Percentiles rank a stretch among this genome's conserved stretches.
Conservation (phyloP, 2,329 filamentous ascomycete genomes). For the Colletotrichum melonis region DNA sequence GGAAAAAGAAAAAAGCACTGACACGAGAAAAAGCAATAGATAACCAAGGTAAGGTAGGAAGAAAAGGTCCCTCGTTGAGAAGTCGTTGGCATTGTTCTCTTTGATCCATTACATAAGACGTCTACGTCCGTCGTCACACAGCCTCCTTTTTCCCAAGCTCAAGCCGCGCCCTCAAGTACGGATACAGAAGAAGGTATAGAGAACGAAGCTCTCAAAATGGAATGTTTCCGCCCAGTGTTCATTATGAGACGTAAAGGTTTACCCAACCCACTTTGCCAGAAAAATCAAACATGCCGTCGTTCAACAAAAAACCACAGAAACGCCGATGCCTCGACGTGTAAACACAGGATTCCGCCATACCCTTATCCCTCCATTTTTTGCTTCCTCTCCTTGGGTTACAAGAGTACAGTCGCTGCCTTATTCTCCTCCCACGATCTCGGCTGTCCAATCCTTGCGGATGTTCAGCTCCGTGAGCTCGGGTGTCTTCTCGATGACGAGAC, state of each 20-base stretch:
- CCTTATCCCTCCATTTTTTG: neutral
- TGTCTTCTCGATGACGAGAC: conserved; percentile 78
- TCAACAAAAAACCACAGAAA: conserved; percentile 9
- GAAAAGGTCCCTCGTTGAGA: neutral
- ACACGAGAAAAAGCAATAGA: neutral
- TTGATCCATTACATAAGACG: conserved; percentile 21
- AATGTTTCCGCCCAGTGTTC: conserved; percentile 21
- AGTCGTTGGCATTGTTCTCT: neutral
- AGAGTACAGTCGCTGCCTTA: conserved; percentile 32
- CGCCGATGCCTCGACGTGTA: neutral
- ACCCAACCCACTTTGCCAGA: neutral
- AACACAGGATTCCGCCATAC: neutral
- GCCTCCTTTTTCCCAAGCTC: neutral
- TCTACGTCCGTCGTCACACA: neutral
- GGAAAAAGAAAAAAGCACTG: neutral
- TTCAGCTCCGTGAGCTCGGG: conserved; percentile 68
- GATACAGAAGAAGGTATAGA: neutral
- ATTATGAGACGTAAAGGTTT: conserved; percentile 1
- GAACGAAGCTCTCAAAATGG: neutral
- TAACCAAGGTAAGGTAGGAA: neutral
- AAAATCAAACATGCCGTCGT: conserved; percentile 27
- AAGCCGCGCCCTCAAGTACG: neutral
- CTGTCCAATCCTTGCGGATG: conserved; percentile 72
- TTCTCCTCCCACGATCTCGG: conserved; percentile 61
- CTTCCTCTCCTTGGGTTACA: neutral